Evolutionary conservation across 441 rosid species (phyloP).

Genomic region (Populus hybrid): DNA sequence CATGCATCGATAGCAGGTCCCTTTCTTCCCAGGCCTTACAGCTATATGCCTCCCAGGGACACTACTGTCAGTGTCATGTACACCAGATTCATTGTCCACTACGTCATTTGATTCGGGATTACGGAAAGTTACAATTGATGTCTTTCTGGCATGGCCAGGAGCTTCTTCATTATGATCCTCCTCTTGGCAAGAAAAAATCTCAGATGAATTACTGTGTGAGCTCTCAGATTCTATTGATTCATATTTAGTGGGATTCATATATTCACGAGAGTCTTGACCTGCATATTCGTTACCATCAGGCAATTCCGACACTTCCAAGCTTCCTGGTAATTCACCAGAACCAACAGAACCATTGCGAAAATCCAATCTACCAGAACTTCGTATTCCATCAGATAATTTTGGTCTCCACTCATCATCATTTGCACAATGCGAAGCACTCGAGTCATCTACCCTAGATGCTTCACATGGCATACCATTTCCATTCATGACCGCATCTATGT

Average conservation of each 20-base stretch:
- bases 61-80: conserved; percentile 35
- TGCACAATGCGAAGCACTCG: conserved; percentile 16
- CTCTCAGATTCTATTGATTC: conserved; percentile 35
- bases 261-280: conserved; percentile 25
- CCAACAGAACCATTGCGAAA: conserved; percentile 13
- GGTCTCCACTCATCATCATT: conserved; percentile 7
- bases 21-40: conserved; percentile 66
- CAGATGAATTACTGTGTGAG: conserved; percentile 34
- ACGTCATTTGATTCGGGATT: conserved; percentile 40
- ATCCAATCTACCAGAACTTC: conserved; percentile 15
- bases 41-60: conserved; percentile 42
- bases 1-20: conserved; percentile 80
- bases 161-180: conserved; percentile 31
- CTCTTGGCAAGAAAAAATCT: conserved; percentile 35
- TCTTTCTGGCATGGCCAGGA: conserved; percentile 40
- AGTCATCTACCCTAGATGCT: conserved; percentile 26
- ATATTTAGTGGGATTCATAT: conserved; percentile 24
- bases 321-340: conserved; percentile 16
- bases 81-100: conserved; percentile 18
- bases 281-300: conserved; percentile 25
- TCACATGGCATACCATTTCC: conserved; percentile 23
- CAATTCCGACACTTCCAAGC: conserved; percentile 11
- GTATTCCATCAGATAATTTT: conserved; percentile 16
- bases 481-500: background rate
- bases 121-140: conserved; percentile 57